Percentiles rank a stretch among this genome's conserved stretches.
phyloP scores from a whole-genome alignment of 495 filamentous ascomycete genomes.

The Penicillium malachiteum region DNA sequence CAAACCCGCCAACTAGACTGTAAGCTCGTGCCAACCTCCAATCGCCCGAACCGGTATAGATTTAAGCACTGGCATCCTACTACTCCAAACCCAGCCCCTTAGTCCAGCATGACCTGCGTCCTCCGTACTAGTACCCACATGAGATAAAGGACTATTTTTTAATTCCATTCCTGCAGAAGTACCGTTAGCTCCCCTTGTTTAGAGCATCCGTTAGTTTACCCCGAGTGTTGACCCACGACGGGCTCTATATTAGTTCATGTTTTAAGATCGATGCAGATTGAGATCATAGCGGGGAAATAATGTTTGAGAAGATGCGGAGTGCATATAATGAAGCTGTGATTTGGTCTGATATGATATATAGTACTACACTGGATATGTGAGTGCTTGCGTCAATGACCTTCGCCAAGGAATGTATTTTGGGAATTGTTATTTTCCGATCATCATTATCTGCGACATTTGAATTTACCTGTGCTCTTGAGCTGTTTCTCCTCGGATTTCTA shows the following conservation, averaged over 20 bases:
- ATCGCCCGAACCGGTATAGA: too few relatives aligned
- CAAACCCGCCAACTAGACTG: too few relatives aligned
- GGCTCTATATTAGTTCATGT: not conserved
- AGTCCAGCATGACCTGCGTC: too few relatives aligned
- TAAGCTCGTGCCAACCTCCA: too few relatives aligned
- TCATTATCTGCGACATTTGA: not conserved
- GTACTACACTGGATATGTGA: not conserved
- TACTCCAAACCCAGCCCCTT: too few relatives aligned
- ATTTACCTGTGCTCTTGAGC: not conserved
- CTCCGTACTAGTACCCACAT: too few relatives aligned
- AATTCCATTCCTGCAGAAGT: not conserved
- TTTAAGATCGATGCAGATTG: not conserved
- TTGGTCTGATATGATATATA: not conserved
- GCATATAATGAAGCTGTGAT: not conserved
- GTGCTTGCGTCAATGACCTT: not conserved
- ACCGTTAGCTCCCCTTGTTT: not conserved
- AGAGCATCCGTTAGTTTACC: not conserved
- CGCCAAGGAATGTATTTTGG: too few relatives aligned
- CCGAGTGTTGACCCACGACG: not conserved
- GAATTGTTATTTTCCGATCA: too few relatives aligned
- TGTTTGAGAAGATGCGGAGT: too few relatives aligned
- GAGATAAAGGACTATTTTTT: too few relatives aligned
- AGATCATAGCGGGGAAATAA: not conserved
- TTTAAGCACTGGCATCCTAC: too few relatives aligned
- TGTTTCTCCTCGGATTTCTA: not conserved